Base-by-base conservation (phyloP, 148 eudicot species). In the Dysphania ambrosioides region DNA sequence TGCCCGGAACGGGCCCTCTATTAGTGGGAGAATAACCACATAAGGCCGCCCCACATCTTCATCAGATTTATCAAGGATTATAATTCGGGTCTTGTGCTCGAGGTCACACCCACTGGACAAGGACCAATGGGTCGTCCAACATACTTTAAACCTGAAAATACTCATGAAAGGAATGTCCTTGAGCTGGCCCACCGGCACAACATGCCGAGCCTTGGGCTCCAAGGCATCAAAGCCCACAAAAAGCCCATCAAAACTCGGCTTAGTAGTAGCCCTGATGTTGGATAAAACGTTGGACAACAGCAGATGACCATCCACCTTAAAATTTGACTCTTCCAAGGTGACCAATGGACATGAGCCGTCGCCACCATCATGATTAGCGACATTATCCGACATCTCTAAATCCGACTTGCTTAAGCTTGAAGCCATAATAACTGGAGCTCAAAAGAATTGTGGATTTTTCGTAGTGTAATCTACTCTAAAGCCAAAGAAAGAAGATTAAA, bases 121-220 rank as follows among this genome's bases (percentile, higher is more conserved):
- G 18, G 71, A 40, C 98, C 98, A 93, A 68, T 91, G 98, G 65
- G 98, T 93, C 1, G 97, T 91, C 98, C 98, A 93, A 97, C 98
- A 93, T 21, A 93, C 97, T 75, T 93, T 93, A 83, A 93, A 93
- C 85, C 98, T 32, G 74, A 93, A 93, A 9, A 93, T 93, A 63
- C 89, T 87, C 98, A 89, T 91, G 82, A 93, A 93, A 9, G 68
- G 73, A 60, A 89, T 89, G 41, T 66, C 78, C 75, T 73, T 83
- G 24, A 93, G 91, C 78, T 88, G 85, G 34, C 98, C 98, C 0
- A 93, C 16, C 1, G 98, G 72, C 24, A 82, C 83, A 18, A 89
- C 92, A 15, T 86, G 97, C 13, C 84, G 88, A 78, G 85, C 77
- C 9, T 57, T 62, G 5, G 91, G 70, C 36, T 78, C 82, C 0